These are phyloP conservation scores for Kodamaea kakaduensis DNA, from an alignment of 805 yeast species.

Conservation along the genomic window DNA sequence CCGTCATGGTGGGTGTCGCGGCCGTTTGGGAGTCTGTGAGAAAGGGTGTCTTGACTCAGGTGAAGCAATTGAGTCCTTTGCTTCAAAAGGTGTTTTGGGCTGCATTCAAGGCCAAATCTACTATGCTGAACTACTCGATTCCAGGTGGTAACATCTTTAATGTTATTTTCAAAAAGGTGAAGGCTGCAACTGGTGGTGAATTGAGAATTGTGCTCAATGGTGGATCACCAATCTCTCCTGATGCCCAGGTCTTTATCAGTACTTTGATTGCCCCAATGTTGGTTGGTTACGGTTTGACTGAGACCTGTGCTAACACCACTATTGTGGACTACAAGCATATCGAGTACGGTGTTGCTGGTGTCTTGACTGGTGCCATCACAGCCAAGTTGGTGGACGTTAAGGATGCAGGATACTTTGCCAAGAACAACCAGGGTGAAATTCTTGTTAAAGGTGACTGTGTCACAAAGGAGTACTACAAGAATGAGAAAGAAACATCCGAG, in stretches of 20 bases:
- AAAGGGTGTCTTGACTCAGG: constrained; percentile 82
- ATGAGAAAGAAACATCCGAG: constrained; percentile 71
- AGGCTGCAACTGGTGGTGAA: constrained; percentile 92
- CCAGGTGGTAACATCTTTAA: constrained; percentile 77
- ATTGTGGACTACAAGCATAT: constrained; percentile 61
- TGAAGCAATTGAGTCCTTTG: constrained; percentile 58
- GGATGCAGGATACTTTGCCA: constrained; percentile 88
- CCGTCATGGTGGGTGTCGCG: constrained; percentile 96
- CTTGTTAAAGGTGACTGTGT: constrained; percentile 74
- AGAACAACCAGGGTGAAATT: constrained; percentile 90
- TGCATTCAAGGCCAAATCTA: constrained; percentile 70
- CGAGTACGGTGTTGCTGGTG: constrained; percentile 77
- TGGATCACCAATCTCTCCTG: constrained; percentile 82
- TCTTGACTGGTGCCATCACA: constrained; percentile 76
- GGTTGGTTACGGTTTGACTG: constrained; percentile 95
- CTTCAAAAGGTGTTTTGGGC: constrained; percentile 86
- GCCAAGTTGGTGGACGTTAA: constrained; percentile 86
- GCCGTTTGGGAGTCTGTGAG: constrained; percentile 97
- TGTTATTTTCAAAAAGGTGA: constrained; percentile 79
- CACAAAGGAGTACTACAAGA: constrained; percentile 73
- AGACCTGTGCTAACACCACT: constrained; percentile 86
- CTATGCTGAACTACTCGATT: constrained; percentile 57
- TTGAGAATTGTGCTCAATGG: constrained; percentile 76
- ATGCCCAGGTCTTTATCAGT: constrained; percentile 77
- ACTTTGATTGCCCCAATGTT: constrained; percentile 80